phyloP scores from a whole-genome alignment of 2,329 filamentous ascomycete genomes.

The Aspergillus eucalypticola region DNA sequence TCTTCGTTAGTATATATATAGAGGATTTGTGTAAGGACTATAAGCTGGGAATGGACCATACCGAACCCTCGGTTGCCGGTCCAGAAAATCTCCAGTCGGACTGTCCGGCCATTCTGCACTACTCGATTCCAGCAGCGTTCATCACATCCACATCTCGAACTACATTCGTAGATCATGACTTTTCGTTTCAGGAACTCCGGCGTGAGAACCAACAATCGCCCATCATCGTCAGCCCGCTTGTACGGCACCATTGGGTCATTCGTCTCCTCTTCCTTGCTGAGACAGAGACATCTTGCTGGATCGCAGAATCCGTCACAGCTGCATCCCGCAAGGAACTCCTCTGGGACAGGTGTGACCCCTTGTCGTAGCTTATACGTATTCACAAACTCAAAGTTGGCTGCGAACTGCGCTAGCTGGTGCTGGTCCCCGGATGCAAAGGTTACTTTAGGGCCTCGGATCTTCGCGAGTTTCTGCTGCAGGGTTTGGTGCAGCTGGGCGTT shows the following conservation, averaged over 20 bases:
- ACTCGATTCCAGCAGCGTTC: constrained; percentile 45
- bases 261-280: constrained; percentile 32
- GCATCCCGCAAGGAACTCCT: constrained; percentile 38
- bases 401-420: constrained; percentile 24
- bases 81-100: constrained; percentile 46
- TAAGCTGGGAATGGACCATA: constrained; percentile 15
- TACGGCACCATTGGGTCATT: constrained; percentile 37
- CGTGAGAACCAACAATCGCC: constrained; percentile 27
- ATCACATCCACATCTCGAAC: constrained; percentile 37
- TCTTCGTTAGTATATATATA: constrained; percentile 8
- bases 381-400: constrained; percentile 42
- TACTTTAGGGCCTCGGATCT: constrained; percentile 33
- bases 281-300: constrained; percentile 30
- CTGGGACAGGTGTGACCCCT: constrained; percentile 29
- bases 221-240: constrained; percentile 15
- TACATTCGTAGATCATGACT: constrained; percentile 47
- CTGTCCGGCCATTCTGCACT: constrained; percentile 41
- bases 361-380: constrained; percentile 38
- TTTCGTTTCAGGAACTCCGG: constrained; percentile 34
- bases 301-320: constrained; percentile 31
- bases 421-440: constrained; percentile 21
- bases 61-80: constrained; percentile 46
- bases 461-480: constrained; percentile 27
- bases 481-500: constrained; percentile 15
- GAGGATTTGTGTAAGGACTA: neutral